Conservation (phyloP, 495 filamentous ascomycete genomes). For the Hypomontagnella monticulosa region DNA sequence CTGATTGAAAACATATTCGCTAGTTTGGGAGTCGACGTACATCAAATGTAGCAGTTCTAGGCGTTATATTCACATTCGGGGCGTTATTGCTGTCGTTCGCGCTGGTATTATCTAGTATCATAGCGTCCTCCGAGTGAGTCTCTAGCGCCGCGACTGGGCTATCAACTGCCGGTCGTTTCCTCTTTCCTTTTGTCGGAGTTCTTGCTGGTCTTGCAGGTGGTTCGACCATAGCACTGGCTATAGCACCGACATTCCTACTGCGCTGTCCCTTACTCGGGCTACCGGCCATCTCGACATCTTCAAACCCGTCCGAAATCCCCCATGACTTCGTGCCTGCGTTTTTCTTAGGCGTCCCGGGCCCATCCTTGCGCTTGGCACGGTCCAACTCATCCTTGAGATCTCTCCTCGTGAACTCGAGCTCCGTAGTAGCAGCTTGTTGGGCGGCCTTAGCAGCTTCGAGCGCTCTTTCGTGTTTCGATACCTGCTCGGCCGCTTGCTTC, state of each 20-base stretch:
- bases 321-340: slow-evolving; percentile 49
- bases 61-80: slow-evolving; percentile 21
- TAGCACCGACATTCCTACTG: slow-evolving; percentile 46
- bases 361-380: slow-evolving; percentile 50
- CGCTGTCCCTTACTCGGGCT: slow-evolving; percentile 56
- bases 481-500: slow-evolving; percentile 56
- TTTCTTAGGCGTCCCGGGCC: slow-evolving; percentile 59
- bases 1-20: background rate
- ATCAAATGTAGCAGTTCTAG: slow-evolving; percentile 44
- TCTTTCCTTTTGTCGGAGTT: slow-evolving; percentile 60
- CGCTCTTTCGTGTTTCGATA: slow-evolving; percentile 56
- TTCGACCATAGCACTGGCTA: slow-evolving; percentile 50
- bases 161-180: slow-evolving; percentile 61
- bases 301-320: slow-evolving; percentile 62
- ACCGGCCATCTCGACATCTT: slow-evolving; percentile 59
- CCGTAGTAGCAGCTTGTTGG: slow-evolving; percentile 56
- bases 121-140: slow-evolving; percentile 49
- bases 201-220: slow-evolving; percentile 38
- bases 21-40: slow-evolving; percentile 37
- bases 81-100: slow-evolving; percentile 18
- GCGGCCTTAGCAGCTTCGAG: slow-evolving; percentile 58
- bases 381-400: slow-evolving; percentile 61
- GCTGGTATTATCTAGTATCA: slow-evolving; percentile 38
- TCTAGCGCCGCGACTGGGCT: slow-evolving; percentile 62
- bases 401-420: slow-evolving; percentile 62